A percentile compares a stretch with the other conserved stretches of the same genome.
phyloP scores from a whole-genome alignment of 345 rosid genomes.

The Jatropha curcas region DNA sequence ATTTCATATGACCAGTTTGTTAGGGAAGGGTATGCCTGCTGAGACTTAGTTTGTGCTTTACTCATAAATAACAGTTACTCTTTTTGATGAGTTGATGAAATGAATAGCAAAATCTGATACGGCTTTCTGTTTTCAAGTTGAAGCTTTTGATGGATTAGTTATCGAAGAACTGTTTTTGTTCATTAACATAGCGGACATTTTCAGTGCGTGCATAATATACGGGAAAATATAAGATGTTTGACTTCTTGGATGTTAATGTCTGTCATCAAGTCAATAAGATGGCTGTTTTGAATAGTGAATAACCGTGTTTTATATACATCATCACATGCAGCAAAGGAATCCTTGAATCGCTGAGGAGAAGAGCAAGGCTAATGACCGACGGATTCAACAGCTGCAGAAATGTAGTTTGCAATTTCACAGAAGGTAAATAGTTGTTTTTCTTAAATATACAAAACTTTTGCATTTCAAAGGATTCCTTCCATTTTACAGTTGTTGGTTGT shows the following conservation, averaged over 20 bases:
- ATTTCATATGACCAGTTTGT: slow-evolving; percentile 75
- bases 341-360: slow-evolving; percentile 85
- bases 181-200: background rate
- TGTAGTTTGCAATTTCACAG: slow-evolving; percentile 94
- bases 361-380: slow-evolving; percentile 94
- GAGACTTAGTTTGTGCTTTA: slow-evolving; percentile 12
- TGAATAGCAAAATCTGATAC: background rate
- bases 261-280: background rate
- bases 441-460: background rate
- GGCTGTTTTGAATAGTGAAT: slow-evolving; percentile 8
- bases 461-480: background rate
- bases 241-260: slow-evolving; percentile 5
- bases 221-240: background rate
- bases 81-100: background rate
- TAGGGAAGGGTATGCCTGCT: slow-evolving; percentile 73
- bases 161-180: background rate
- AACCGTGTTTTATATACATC: background rate
- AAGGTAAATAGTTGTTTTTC: slow-evolving; percentile 49
- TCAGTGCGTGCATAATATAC: background rate
- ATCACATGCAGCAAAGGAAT: slow-evolving; percentile 69
- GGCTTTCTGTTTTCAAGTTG: background rate
- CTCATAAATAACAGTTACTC: background rate
- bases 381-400: slow-evolving; percentile 99
- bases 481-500: background rate
- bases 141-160: background rate